These are phyloP conservation scores for Harringtonia lauricola DNA, from an alignment of 2,329 filamentous ascomycete species.

Conservation along the genomic window DNA sequence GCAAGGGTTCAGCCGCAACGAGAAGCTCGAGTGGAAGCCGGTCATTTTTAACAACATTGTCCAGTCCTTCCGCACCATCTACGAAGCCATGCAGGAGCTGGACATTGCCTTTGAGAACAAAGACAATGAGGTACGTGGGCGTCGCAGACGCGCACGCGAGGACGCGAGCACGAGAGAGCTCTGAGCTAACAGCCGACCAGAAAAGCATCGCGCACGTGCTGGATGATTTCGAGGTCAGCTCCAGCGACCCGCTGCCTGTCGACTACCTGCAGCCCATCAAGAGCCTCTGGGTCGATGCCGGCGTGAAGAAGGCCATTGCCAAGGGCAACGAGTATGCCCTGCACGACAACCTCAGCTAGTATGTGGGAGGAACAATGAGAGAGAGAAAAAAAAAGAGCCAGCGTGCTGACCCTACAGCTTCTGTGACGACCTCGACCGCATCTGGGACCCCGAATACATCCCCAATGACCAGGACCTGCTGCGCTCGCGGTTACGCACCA, in stretches of 20 bases:
- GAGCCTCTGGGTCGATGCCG: conserved; percentile 70
- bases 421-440: conserved; percentile 64
- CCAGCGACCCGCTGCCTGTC: conserved; percentile 67
- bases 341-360: conserved; percentile 94
- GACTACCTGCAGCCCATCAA: conserved; percentile 76
- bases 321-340: conserved; percentile 95
- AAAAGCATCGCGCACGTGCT: conserved; percentile 68
- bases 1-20: conserved; percentile 78
- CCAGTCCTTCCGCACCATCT: conserved; percentile 81
- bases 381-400: too few relatives aligned
- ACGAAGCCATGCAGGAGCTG: conserved; percentile 84
- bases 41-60: conserved; percentile 94
- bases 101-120: conserved; percentile 67
- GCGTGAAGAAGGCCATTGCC: conserved; percentile 76
- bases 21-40: conserved; percentile 87
- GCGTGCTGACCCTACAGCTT: conserved; percentile 53
- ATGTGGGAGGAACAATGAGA: too few relatives aligned
- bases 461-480: conserved; percentile 92
- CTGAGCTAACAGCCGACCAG: conserved; percentile 30
- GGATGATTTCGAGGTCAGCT: conserved; percentile 70
- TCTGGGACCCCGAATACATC: conserved; percentile 68
- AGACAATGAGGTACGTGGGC: conserved; percentile 59
- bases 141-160: not conserved
- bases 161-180: not conserved
- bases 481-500: conserved; percentile 80